Evolutionary conservation across 441 rosid species (phyloP), one percentile per base, ranked within the genome.

Genomic region (Adansonia rubrostipa): DNA sequence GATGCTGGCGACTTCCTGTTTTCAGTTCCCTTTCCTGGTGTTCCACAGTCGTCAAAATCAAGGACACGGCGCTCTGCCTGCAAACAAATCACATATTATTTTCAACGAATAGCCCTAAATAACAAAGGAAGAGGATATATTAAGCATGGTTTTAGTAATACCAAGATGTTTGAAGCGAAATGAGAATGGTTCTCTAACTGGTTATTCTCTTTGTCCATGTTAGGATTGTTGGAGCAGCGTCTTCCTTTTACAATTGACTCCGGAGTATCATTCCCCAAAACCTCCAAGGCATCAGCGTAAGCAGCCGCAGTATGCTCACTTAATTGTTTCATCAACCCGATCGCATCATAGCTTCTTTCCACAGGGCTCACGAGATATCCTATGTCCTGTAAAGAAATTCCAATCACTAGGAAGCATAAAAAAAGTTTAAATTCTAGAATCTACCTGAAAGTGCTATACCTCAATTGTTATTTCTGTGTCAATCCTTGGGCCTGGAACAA

Each of bases 41-140:
- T 90, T 75, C 85, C 97, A 22, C 99, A 97, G 72, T 97, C 98
- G 47, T 97, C 94, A 82, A 97, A 97, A 85, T 97, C 99, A 4
- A 96, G 95, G 10, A 82, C 78, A 0, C 99, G 95, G 20, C 97
- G 82, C 82, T 92, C 98, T 15, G 88, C 87, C 98, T 93, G 90
- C 87, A 82, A 8, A 50, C 33, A 58, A 42, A 14, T 48, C 14
- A 15, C 45, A 62, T 9, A 9, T 14, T 3, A 48, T 3, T 13
- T 8, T 75, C 61, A 47, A 47, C n/a, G 1, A 50, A 51, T 62
- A 47, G 71, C 24, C 15, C 50, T 4, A 13, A 17, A 7, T 24
- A 71, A 19, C 36, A 48, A 50, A 64, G 6, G n/a, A 48, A 28
- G 66, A 28, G 33, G 56, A 15, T 17, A 36, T 17, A 28, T 45